Percentiles rank a stretch among this genome's conserved stretches.
phyloP scores from a whole-genome alignment of 2,329 filamentous ascomycete genomes.

The Aureobasidium musti region DNA sequence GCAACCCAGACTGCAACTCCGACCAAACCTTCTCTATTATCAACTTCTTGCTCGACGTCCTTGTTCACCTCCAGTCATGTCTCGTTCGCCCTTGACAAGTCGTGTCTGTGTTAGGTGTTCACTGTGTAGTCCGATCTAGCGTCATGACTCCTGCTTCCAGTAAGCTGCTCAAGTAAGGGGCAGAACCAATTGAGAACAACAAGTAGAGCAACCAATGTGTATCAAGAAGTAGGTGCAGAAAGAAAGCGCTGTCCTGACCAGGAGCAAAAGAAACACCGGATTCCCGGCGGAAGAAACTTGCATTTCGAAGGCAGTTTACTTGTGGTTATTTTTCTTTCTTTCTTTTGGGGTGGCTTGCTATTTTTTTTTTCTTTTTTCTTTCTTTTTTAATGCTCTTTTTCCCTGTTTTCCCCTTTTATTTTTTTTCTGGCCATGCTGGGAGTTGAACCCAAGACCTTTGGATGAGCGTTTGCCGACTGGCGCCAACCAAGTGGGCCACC shows the following conservation, averaged over 20 bases:
- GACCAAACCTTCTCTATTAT: background rate
- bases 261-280: conserved; percentile 1
- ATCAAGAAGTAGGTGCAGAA: background rate
- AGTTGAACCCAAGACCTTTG: background rate
- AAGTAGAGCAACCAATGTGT: background rate
- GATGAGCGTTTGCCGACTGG: background rate
- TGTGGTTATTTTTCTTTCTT: conserved; percentile 4
- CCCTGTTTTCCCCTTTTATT: background rate
- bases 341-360: background rate
- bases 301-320: background rate
- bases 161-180: background rate
- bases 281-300: conserved; percentile 4
- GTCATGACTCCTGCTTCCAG: too few species aligned
- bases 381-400: background rate
- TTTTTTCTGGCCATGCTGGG: background rate
- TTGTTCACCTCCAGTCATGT: background rate
- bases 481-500: background rate
- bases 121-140: background rate
- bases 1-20: background rate
- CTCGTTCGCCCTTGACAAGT: background rate
- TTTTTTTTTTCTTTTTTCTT: background rate
- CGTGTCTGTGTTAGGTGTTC: background rate
- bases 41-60: background rate
- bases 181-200: background rate
- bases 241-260: background rate